Evolutionary conservation across 2,329 filamentous ascomycete species (phyloP), one percentile per base, ranked within the genome.

Genomic region (Diaporthe vaccinii): DNA sequence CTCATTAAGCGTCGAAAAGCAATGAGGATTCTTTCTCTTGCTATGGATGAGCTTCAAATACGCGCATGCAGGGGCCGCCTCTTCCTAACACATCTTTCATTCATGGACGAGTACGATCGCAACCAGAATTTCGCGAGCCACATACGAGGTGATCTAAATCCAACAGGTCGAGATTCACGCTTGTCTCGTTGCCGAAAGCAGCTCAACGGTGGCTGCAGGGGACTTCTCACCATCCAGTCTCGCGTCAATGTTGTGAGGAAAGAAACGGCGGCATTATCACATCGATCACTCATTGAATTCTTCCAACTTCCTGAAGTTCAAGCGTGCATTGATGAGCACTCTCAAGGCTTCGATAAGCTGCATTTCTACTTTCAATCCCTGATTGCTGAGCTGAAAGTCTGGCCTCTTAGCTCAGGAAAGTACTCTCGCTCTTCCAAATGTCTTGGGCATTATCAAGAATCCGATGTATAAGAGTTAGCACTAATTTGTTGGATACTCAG

Each of bases 141-240:
- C 25, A 31, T 65, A 10, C 8, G 20, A 25, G 8, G 17, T 4
- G 1, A 20, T 4, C 22, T 9, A 0, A 17, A 17, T 3, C 17
- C 20, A 3, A 8, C 22, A 31, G 58, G 44, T 14, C 22, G 3
- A 6, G 20, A 2, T 20, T 0, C 1, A 17, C 58, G 70, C 9
- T 39, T 73, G 28, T 73, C 70, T 41, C 70, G 70, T 15, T 73
- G 70, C 31, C 57, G 6, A 3, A 73, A 73, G 20, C 70, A 65
- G 8, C 1, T 73, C 3, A 15, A 1, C 9, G 70, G 57, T 34
- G 25, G n/a, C 4, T 73, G 70, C 9, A 25, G 34, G 17, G 70
- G 70, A 28, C 39, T 73, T 53, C 70, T 65, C 22, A 65, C 22
- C 46, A 41, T 73, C 7, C 4, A 2, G 14, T 17, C 25, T 31